Conservation (phyloP, 2,329 filamentous ascomycete species). For the Aspergillus ochraceus region DNA sequence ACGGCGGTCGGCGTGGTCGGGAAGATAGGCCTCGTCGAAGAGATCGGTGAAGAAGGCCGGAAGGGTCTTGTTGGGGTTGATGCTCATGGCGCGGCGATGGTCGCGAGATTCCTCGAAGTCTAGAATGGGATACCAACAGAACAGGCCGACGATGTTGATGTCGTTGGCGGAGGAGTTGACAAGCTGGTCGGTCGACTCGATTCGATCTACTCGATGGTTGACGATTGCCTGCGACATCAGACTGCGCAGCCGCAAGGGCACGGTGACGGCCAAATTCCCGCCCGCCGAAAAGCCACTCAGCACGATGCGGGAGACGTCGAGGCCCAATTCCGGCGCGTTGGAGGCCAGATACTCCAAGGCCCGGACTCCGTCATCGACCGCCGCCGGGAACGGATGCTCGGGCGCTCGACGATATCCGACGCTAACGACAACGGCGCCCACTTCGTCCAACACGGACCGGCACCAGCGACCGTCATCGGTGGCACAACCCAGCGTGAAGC, state of each 20-base stretch:
- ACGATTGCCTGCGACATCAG: slow-evolving; percentile 22
- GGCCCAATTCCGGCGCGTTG: slow-evolving; percentile 55
- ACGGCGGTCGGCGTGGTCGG: slow-evolving; percentile 48
- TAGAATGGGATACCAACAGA: slow-evolving; percentile 63
- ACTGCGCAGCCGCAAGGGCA: slow-evolving; percentile 58
- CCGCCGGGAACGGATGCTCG: slow-evolving; percentile 62
- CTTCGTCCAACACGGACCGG: slow-evolving; percentile 54
- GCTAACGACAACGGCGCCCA: slow-evolving; percentile 59
- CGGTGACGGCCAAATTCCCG: slow-evolving; percentile 62
- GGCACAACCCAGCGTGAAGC: slow-evolving; percentile 60
- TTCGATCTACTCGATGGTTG: slow-evolving; percentile 25
- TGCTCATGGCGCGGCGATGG: slow-evolving; percentile 57
- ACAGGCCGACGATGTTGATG: slow-evolving; percentile 55
- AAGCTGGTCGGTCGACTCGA: slow-evolving; percentile 36
- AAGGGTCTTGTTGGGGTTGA: slow-evolving; percentile 52
- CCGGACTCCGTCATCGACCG: slow-evolving; percentile 64
- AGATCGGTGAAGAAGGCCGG: slow-evolving; percentile 50
- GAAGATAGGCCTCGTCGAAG: slow-evolving; percentile 51
- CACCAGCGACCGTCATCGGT: slow-evolving; percentile 64
- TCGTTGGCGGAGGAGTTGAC: slow-evolving; percentile 38
- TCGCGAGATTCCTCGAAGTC: slow-evolving; percentile 63
- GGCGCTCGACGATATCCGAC: slow-evolving; percentile 64
- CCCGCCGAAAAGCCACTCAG: slow-evolving; percentile 64
- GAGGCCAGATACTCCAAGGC: slow-evolving; percentile 59
- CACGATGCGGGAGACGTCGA: slow-evolving; percentile 59